phyloP scores from a whole-genome alignment of 441 rosid genomes.

The Gossypium aridum region DNA sequence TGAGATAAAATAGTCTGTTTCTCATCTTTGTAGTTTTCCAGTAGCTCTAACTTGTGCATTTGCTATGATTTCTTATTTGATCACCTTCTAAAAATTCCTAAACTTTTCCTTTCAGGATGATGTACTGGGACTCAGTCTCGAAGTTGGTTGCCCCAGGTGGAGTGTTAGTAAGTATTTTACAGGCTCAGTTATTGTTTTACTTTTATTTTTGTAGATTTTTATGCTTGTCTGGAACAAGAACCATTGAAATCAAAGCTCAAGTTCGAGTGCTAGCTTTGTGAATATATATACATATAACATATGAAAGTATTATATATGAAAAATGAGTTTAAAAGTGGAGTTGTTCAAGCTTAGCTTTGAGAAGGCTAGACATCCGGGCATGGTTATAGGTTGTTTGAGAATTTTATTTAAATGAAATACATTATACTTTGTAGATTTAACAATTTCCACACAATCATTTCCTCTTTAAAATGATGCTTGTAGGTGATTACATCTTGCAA shows the following conservation, averaged over 20 bases:
- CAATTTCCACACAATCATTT: neutral
- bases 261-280: neutral
- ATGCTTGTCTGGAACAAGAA: neutral
- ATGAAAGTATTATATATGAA: neutral
- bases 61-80: neutral
- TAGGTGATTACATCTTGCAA: conserved; percentile 87
- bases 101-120: conserved; percentile 41
- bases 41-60: neutral
- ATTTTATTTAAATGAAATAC: neutral
- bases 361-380: neutral
- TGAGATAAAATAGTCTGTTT: neutral
- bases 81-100: neutral
- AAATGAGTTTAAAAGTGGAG: neutral
- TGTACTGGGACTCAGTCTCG: conserved; percentile 88
- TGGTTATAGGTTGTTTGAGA: neutral
- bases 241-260: neutral
- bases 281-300: neutral
- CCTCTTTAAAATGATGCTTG: neutral
- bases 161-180: conserved; percentile 47
- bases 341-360: neutral
- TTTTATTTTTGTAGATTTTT: neutral
- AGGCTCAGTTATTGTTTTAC: neutral
- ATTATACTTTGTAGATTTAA: neutral
- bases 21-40: neutral
- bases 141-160: conserved; percentile 79